Base-by-base conservation (phyloP, 1,284 basidiomycete species). In the Trametes polyzona region DNA sequence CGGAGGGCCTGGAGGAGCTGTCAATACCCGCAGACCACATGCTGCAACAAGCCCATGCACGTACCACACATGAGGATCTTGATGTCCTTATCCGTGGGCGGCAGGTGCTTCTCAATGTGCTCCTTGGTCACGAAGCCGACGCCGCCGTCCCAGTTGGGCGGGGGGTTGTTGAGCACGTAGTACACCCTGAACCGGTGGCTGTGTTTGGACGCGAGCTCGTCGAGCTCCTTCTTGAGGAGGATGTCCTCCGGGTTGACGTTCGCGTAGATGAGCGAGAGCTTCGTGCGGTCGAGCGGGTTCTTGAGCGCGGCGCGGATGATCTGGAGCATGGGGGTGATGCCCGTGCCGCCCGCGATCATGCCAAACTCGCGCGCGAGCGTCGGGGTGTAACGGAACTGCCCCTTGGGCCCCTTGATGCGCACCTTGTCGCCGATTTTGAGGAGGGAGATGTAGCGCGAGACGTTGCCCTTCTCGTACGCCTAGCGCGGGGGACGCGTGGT, bases 321-420 rank as follows among this genome's bases (percentile, higher is more conserved):
- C 76, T 98, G 97, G 66, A 96, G 87, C 95, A 97, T 96, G 65
- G 96, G 96, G 0, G 97, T 98, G 73, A 99, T 96, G 62, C 96
- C 96, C 4, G 96, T 92, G 24, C 90, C 90, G 41, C 96, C 96
- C 19, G 96, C 96, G 67, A 99, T 96, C 95, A 99, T 96, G 68
- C 95, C 92, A 58, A 99, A 78, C 66, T 90, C 85, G 62, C 80
- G 79, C 21, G 88, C 82, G 36, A 95, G 78, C 47, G 78, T 78
- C n/a, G 85, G 82, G 55, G 75, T 68, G 75, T 95, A 96, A 62
- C 80, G 82, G 80, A 97, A 99, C 76, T 92, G 89, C 58, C 96
- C 96, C 77, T 94, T 97, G 66, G 96, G 96, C 2, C 96, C 96
- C 75, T 95, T 97, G 79, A 98, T 84, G 65, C 88, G 86, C 66